Percentiles rank a stretch among this genome's conserved stretches.
Conservation (phyloP, 345 rosid species). For the Populus ilicifolia region DNA sequence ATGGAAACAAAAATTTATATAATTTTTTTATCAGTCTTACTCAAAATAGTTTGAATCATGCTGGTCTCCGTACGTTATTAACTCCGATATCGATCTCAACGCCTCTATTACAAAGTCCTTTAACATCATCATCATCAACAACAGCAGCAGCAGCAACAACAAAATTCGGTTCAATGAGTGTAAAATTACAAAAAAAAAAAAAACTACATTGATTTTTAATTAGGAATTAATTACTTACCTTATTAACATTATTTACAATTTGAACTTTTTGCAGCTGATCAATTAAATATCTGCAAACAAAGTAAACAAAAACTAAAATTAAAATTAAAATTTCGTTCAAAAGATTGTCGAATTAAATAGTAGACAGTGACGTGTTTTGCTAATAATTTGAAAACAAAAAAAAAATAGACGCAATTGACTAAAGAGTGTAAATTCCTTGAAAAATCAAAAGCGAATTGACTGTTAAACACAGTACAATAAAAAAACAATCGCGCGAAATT, state of each 20-base stretch:
- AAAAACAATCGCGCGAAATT: neutral
- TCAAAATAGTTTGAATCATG: slow-evolving; percentile 79
- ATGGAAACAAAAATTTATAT: neutral
- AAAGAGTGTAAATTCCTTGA: neutral
- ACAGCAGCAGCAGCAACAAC: neutral
- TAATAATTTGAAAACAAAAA: neutral
- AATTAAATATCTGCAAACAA: slow-evolving; percentile 60
- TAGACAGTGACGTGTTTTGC: neutral
- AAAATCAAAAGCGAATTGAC: neutral
- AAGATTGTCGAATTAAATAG: neutral
- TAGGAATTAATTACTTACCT: slow-evolving; percentile 38
- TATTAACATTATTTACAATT: slow-evolving; percentile 70
- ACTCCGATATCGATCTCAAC: slow-evolving; percentile 88
- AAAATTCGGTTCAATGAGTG: slow-evolving; percentile 6
- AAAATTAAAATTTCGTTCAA: neutral
- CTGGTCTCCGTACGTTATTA: slow-evolving; percentile 96
- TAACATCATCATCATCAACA: neutral
- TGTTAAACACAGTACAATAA: neutral
- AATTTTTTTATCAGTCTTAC: slow-evolving; percentile 47
- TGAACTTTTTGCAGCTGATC: slow-evolving; percentile 78
- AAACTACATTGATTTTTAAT: neutral
- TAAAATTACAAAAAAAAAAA: slow-evolving; percentile 1
- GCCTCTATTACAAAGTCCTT: slow-evolving; percentile 96
- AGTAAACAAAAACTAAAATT: neutral
- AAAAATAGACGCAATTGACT: neutral